phyloP scores from a whole-genome alignment of 306 rosid genomes.

The Rubus idaeus region DNA sequence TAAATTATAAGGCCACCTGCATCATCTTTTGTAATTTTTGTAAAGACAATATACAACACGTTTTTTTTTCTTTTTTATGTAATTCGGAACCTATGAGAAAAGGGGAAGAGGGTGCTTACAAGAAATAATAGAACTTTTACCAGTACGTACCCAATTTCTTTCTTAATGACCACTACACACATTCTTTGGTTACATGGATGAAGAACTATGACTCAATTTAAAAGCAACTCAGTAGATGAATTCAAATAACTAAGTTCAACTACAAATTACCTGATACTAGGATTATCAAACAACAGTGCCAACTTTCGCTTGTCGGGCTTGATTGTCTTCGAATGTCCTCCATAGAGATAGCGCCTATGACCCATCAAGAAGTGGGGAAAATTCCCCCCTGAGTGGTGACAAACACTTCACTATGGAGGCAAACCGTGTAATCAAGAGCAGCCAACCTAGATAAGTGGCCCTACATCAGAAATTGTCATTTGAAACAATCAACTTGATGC shows the following conservation, averaged over 20 bases:
- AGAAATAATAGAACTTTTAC: neutral
- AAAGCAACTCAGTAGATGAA: neutral
- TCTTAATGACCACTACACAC: neutral
- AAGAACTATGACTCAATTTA: neutral
- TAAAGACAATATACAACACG: neutral
- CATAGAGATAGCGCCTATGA: slow-evolving; percentile 77
- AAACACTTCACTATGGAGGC: slow-evolving; percentile 94
- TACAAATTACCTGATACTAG: slow-evolving; percentile 62
- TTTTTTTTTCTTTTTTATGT: neutral
- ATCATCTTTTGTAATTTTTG: neutral
- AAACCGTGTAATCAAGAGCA: slow-evolving; percentile 94
- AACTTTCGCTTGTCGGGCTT: slow-evolving; percentile 92
- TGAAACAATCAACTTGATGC: slow-evolving; percentile 20
- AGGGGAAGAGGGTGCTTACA: neutral
- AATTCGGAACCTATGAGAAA: neutral
- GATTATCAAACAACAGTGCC: slow-evolving; percentile 67
- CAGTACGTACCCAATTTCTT: neutral
- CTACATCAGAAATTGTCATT: slow-evolving; percentile 54
- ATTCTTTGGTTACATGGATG: slow-evolving; percentile 5
- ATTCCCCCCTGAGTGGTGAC: slow-evolving; percentile 96
- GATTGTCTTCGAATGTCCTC: slow-evolving; percentile 90
- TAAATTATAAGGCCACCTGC: neutral
- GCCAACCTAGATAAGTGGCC: slow-evolving; percentile 96
- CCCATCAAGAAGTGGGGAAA: slow-evolving; percentile 98
- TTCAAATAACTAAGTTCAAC: neutral